A percentile compares a stretch with the other conserved stretches of the same genome.
phyloP scores from a whole-genome alignment of 2,329 filamentous ascomycete genomes.

The Lasiodiplodia gonubiensis region DNA sequence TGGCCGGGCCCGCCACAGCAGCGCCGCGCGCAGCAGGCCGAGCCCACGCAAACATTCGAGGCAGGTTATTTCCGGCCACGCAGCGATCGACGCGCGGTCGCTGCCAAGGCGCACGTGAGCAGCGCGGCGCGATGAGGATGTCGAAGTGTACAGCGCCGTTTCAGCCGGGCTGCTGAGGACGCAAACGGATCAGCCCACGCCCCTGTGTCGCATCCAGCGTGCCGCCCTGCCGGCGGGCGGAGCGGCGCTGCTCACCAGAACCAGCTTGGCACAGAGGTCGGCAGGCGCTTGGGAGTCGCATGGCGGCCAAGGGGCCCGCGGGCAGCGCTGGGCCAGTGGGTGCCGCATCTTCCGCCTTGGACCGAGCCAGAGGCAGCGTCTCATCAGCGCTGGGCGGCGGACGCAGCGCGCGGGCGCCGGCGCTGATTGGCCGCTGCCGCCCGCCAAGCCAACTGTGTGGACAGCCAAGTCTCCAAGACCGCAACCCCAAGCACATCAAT shows the following conservation, averaged over 20 bases:
- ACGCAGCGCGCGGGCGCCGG: neutral
- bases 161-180: conserved; percentile 1
- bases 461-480: conserved; percentile 28
- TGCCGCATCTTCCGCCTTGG: conserved; percentile 27
- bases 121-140: neutral
- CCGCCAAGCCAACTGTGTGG: conserved; percentile 15
- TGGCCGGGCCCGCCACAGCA: neutral
- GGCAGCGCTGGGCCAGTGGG: conserved; percentile 6
- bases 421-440: neutral
- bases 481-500: conserved; percentile 28
- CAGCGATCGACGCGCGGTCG: conserved; percentile 12
- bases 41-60: conserved; percentile 3
- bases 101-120: conserved; percentile 23
- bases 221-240: conserved; percentile 5
- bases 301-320: conserved; percentile 14
- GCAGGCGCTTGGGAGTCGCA: neutral
- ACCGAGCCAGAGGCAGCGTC: conserved; percentile 24
- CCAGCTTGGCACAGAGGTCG: neutral
- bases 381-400: conserved; percentile 27
- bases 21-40: neutral
- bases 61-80: conserved; percentile 3
- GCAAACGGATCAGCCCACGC: conserved; percentile 17
- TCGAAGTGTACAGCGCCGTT: neutral
- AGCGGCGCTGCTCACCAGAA: neutral
- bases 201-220: conserved; percentile 19